Conservation (phyloP, 148 eudicot genomes). For the Gaultheria prostrata region DNA sequence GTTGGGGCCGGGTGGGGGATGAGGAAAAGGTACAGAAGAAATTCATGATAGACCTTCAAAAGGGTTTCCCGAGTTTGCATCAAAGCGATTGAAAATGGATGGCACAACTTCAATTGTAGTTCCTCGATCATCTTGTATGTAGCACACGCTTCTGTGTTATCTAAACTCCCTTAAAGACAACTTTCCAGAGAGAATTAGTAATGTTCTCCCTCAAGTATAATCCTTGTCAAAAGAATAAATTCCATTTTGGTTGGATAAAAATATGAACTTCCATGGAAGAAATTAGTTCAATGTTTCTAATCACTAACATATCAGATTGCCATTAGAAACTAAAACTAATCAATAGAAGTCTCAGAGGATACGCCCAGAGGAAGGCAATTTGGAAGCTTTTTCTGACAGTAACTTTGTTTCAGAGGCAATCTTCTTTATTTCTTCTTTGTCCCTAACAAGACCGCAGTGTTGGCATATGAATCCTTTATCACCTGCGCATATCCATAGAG, state of each 20-base stretch:
- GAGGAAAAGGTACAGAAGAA: not conserved
- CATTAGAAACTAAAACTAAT: constrained; percentile 5
- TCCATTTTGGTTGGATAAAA: not conserved
- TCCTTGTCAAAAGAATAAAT: not conserved
- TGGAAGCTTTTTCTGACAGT: constrained; percentile 65
- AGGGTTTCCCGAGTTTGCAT: constrained; percentile 83
- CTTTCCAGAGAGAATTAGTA: not conserved
- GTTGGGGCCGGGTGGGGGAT: too few relatives aligned
- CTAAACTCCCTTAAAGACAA: constrained; percentile 58
- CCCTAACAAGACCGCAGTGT: constrained; percentile 63
- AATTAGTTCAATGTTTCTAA: not conserved
- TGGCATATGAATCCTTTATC: constrained; percentile 76
- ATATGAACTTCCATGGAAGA: not conserved
- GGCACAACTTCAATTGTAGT: constrained; percentile 60
- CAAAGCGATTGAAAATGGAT: constrained; percentile 66
- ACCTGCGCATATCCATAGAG: constrained; percentile 42
- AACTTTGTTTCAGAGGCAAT: constrained; percentile 57
- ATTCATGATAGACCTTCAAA: constrained; percentile 47
- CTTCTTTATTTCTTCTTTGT: constrained; percentile 61
- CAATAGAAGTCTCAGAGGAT: constrained; percentile 45
- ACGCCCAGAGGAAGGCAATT: constrained; percentile 49
- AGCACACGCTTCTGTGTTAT: constrained; percentile 51
- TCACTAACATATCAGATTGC: not conserved
- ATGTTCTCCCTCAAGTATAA: not conserved
- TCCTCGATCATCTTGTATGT: constrained; percentile 60